phyloP scores from a whole-genome alignment of 768 basidiomycete genomes.

The Solioccasus polychromus region DNA sequence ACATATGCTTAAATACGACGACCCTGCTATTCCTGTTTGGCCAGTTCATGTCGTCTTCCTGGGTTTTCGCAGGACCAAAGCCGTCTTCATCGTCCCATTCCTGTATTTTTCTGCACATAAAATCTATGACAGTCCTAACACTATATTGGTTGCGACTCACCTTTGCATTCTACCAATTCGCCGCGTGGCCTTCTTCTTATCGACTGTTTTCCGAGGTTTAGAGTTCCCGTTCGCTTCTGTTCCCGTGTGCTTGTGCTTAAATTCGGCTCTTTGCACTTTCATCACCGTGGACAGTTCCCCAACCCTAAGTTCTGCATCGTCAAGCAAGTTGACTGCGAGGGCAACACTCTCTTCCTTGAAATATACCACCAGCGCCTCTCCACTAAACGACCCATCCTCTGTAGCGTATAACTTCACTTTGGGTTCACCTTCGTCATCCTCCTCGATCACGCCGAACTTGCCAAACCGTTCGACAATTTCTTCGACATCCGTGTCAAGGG shows the following conservation, averaged over 20 bases:
- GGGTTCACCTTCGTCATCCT: constrained; percentile 87
- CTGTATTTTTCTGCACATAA: constrained; percentile 65
- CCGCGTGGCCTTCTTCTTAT: constrained; percentile 74
- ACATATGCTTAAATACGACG: constrained; percentile 95
- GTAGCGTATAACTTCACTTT: constrained; percentile 94
- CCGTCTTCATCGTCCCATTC: constrained; percentile 97
- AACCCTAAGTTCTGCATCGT: constrained; percentile 87
- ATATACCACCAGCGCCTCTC: constrained; percentile 93
- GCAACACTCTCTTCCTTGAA: constrained; percentile 96
- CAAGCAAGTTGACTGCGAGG: constrained; percentile 79
- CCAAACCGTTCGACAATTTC: constrained; percentile 86
- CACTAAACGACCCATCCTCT: constrained; percentile 84
- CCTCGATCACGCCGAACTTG: constrained; percentile 89
- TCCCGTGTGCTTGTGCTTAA: constrained; percentile 60
- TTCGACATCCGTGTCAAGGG: constrained; percentile 66
- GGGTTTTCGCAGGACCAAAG: constrained; percentile 69
- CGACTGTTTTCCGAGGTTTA: constrained; percentile 59
- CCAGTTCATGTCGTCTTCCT: constrained; percentile 46
- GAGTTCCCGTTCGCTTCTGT: constrained; percentile 38
- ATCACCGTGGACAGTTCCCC: constrained; percentile 75
- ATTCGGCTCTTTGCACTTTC: constrained; percentile 74
- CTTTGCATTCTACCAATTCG: constrained; percentile 86
- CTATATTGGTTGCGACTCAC: constrained; percentile 37
- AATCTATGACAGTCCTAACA: background rate
- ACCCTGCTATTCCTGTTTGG: constrained; percentile 65